Percentiles rank a stretch among this genome's conserved stretches.
These are phyloP conservation scores for Jaenimonas drosophilae DNA, from an alignment of 208 protist genomes.

Conservation along the genomic window DNA sequence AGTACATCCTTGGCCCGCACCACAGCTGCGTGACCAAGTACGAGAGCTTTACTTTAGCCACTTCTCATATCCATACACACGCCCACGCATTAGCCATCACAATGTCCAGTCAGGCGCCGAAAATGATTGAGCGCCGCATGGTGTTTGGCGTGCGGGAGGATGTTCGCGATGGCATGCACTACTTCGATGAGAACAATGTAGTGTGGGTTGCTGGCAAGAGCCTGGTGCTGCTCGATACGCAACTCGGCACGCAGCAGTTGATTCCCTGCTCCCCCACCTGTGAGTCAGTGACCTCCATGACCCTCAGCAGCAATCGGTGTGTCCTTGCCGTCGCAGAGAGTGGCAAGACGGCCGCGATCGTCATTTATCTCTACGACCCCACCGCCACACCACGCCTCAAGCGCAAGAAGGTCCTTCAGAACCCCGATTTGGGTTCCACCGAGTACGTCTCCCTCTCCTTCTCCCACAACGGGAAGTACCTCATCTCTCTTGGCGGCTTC, in stretches of 20 bases:
- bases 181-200: slow-evolving; percentile 89
- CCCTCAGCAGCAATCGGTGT: slow-evolving; percentile 84
- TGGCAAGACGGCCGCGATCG: slow-evolving; percentile 64
- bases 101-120: slow-evolving; percentile 25
- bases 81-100: slow-evolving; percentile 16
- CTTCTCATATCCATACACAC: too few species aligned
- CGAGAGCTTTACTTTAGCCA: too few species aligned
- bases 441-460: slow-evolving; percentile 89
- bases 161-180: slow-evolving; percentile 89
- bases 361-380: slow-evolving; percentile 89
- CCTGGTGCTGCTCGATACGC: slow-evolving; percentile 88
- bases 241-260: slow-evolving; percentile 87
- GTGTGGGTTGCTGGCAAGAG: slow-evolving; percentile 90
- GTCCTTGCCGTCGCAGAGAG: slow-evolving; percentile 92
- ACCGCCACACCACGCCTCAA: slow-evolving; percentile 63
- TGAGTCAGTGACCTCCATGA: slow-evolving; percentile 86
- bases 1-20: too few species aligned
- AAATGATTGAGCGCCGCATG: slow-evolving; percentile 84
- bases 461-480: slow-evolving; percentile 80
- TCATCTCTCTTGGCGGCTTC: slow-evolving; percentile 82
- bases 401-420: slow-evolving; percentile 72
- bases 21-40: too few species aligned
- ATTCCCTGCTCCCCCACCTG: slow-evolving; percentile 77
- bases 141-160: slow-evolving; percentile 91
- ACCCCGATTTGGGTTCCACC: slow-evolving; percentile 71